Evolutionary conservation across 1,284 basidiomycete genomes (phyloP), one percentile per base, ranked within the genome.

Genomic region (Pseudozyma flocculosa): DNA sequence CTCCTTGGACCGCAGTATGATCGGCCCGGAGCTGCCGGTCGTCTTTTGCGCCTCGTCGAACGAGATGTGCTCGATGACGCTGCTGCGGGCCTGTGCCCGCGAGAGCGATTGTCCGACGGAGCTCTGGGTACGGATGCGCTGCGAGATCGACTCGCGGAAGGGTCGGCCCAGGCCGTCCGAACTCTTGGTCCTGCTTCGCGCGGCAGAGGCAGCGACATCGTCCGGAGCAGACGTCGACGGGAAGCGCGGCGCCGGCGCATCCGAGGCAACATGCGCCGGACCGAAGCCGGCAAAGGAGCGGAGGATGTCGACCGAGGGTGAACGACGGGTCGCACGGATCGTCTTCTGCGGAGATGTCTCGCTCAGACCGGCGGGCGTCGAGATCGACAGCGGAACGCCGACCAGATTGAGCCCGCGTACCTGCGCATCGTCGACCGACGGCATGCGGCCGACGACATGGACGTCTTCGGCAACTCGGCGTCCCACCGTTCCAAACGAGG

Each of bases 1-100:
- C 22, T 54, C 45, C n/a, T 62, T 53, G 29, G 50, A 50, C 11
- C 23, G 38, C 22, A 63, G 41, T 15, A 59, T 44, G 11, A 58
- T 40, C 1, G 61, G 61, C 0, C 61, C 55, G 2, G 45, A 23
- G 17, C 9, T 46, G 15, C 52, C 52, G 2, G 55, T 63, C 29
- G 47, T 13, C n/a, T 46, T 48, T 26, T 46, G 61, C 4, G 52
- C 61, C 24, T 64, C 45, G 11, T 64, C 45, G 48, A 52, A 49
- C 7, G 61, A 64, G 18, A 60, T 43, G 32, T 64, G 61, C 30
- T 64, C 49, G 37, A 64, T 64, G 34, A 59, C 50, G 23, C 61
- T 38, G 11, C 10, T 21, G 30, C 19, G 26, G 4, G 57, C 19
- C 38, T 41, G 19, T 17, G 19, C 17, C 17, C 19, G 17, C 37